These are phyloP conservation scores for Solanum etuberosum DNA, from an alignment of 257 asterid species.

Conservation along the genomic window DNA sequence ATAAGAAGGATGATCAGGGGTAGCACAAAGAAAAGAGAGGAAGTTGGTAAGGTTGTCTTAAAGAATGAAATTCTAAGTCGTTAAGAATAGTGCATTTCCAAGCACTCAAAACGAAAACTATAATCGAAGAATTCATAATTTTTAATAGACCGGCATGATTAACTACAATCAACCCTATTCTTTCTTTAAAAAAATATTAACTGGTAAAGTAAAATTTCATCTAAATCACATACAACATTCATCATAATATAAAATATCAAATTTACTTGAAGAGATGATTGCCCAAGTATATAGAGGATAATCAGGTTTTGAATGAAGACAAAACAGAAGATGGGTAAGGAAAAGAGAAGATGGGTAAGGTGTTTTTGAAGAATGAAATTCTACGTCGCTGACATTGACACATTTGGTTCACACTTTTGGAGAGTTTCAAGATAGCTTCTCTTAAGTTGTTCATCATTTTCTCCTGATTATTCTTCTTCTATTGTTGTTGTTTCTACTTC, in stretches of 20 bases:
- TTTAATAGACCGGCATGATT: not conserved
- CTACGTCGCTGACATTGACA: not conserved
- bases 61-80: not conserved
- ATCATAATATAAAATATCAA: not conserved
- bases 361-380: not conserved
- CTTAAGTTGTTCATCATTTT: no score
- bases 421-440: not conserved
- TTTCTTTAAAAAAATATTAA: no score
- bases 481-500: no score
- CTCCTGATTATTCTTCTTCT: no score
- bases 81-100: not conserved
- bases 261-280: not conserved
- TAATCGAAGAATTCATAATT: not conserved
- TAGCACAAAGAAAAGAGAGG: not conserved
- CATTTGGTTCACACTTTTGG: not conserved
- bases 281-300: not conserved
- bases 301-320: not conserved
- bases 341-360: not conserved
- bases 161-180: not conserved
- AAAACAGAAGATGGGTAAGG: not conserved
- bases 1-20: not conserved
- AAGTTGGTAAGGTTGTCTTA: not conserved
- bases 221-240: not conserved
- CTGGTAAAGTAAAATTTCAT: not conserved
- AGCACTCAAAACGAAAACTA: not conserved